Percentiles rank a stretch among this genome's conserved stretches.
Conservation (phyloP, 768 basidiomycete species). For the Piloderma croceum region DNA sequence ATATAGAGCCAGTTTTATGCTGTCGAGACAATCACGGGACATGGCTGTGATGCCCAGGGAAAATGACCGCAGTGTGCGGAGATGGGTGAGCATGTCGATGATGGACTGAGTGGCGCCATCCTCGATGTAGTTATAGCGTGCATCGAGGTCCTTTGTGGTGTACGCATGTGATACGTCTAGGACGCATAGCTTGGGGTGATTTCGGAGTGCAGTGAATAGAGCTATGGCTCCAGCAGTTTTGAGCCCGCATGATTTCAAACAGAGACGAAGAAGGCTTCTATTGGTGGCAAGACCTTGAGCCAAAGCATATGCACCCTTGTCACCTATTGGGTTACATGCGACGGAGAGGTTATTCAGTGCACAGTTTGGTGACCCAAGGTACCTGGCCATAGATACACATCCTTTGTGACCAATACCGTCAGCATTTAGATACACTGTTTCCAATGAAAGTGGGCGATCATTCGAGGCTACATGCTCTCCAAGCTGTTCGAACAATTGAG, state of each 20-base stretch:
- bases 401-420: constrained; percentile 11
- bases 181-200: constrained; percentile 7
- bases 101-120: constrained; percentile 3
- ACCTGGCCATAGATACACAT: constrained; percentile 8
- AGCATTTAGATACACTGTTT: constrained; percentile 12
- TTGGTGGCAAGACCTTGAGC: constrained; percentile 8
- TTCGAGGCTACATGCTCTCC: constrained; percentile 1
- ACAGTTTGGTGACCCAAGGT: constrained; percentile 8
- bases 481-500: constrained; percentile 6
- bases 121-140: constrained; percentile 10
- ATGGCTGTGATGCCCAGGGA: constrained; percentile 8
- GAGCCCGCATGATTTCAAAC: constrained; percentile 8
- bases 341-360: constrained; percentile 11
- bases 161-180: constrained; percentile 5
- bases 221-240: constrained; percentile 5
- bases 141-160: constrained; percentile 7
- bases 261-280: constrained; percentile 7
- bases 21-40: constrained; percentile 5
- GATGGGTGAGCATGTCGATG: constrained; percentile 6
- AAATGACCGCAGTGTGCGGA: constrained; percentile 7
- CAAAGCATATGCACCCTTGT: constrained; percentile 8
- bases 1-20: constrained; percentile 3
- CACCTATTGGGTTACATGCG: constrained; percentile 11
- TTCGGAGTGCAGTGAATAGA: constrained; percentile 7
- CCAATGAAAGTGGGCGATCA: constrained; percentile 2